phyloP scores from a whole-genome alignment of 2,329 filamentous ascomycete genomes.

The Proliferodiscus dingleyae region DNA sequence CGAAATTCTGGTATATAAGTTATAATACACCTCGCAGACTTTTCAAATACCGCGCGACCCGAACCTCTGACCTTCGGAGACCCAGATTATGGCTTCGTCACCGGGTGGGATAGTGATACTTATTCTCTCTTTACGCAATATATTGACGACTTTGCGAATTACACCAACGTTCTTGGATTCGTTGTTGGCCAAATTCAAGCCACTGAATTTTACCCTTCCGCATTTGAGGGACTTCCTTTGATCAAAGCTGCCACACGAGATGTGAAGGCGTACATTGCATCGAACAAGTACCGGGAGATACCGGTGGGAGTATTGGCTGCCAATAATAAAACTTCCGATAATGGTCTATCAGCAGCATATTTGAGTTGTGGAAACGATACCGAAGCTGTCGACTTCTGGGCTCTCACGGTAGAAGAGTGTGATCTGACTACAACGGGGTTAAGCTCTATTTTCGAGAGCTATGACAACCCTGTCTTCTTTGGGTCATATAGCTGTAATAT shows the following conservation, averaged over 20 bases:
- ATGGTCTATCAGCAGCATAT: slow-evolving; percentile 61
- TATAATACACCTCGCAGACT: slow-evolving; percentile 60
- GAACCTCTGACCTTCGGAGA: slow-evolving; percentile 56
- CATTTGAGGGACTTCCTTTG: slow-evolving; percentile 43
- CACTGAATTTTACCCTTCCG: slow-evolving; percentile 29
- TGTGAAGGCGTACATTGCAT: slow-evolving; percentile 45
- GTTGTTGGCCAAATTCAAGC: slow-evolving; percentile 54
- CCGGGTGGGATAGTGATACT: slow-evolving; percentile 73
- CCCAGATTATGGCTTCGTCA: too few relatives aligned
- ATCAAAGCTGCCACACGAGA: slow-evolving; percentile 53
- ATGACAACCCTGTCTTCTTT: slow-evolving; percentile 59
- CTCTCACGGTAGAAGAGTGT: too few relatives aligned
- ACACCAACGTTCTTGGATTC: slow-evolving; percentile 61
- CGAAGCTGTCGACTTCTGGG: slow-evolving; percentile 62
- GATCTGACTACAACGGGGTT: too few relatives aligned
- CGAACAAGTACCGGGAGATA: slow-evolving; percentile 41
- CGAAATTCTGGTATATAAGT: slow-evolving; percentile 75
- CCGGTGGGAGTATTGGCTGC: slow-evolving; percentile 55
- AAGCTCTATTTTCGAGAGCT: slow-evolving; percentile 59
- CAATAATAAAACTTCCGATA: slow-evolving; percentile 62
- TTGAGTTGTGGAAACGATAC: slow-evolving; percentile 66
- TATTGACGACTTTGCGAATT: slow-evolving; percentile 61
- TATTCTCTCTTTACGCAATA: slow-evolving; percentile 47
- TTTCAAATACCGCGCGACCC: slow-evolving; percentile 37
- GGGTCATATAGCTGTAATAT: slow-evolving; percentile 87